phyloP scores from a whole-genome alignment of 768 basidiomycete genomes.

The Leucocoprinus birnbaumii region DNA sequence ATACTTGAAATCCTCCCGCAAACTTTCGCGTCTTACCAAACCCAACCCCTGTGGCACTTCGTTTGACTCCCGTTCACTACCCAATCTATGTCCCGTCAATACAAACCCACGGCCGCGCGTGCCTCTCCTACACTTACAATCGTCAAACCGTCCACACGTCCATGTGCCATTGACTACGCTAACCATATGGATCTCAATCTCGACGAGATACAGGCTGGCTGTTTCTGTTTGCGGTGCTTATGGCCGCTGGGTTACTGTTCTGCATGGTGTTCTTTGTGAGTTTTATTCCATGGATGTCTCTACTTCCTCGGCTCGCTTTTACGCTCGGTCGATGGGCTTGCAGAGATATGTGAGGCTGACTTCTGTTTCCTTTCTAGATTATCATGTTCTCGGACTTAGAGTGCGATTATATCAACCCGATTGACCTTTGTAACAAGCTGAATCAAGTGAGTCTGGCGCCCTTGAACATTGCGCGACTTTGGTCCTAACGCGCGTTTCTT shows the following conservation, averaged over 20 bases:
- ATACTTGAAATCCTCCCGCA: no score
- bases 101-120: no score
- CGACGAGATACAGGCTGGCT: conserved; percentile 70
- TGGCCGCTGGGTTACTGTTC: conserved; percentile 93
- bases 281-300: conserved; percentile 17
- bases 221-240: conserved; percentile 93
- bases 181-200: not conserved
- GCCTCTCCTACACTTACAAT: no score
- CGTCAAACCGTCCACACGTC: no score
- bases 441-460: conserved; percentile 64
- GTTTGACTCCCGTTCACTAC: no score
- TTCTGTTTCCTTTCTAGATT: conserved; percentile 59
- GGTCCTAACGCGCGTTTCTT: not conserved
- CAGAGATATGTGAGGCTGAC: conserved; percentile 8
- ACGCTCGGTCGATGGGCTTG: no score
- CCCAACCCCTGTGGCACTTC: not conserved
- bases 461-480: not conserved
- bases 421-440: conserved; percentile 99
- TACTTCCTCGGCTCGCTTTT: no score
- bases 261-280: conserved; percentile 99
- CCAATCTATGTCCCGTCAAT: no score
- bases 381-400: conserved; percentile 99
- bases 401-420: conserved; percentile 99
- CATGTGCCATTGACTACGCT: no score
- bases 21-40: not conserved